phyloP scores from a whole-genome alignment of 2,329 filamentous ascomycete genomes.

The Xylaria sp. region DNA sequence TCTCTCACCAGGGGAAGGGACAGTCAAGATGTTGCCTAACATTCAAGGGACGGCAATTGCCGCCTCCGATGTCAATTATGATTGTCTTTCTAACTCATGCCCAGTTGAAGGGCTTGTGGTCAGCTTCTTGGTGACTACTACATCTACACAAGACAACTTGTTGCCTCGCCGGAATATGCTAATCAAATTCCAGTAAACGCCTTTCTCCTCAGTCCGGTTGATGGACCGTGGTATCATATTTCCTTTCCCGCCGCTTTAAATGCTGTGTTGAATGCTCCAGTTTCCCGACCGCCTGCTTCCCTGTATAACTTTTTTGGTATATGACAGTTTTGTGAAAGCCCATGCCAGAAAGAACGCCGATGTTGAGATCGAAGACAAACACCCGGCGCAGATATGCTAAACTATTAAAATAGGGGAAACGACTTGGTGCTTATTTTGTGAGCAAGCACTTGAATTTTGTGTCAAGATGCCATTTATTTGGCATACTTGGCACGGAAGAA shows the following conservation, averaged over 20 bases:
- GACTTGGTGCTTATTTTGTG: conserved; percentile 44
- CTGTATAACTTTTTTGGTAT: conserved; percentile 50
- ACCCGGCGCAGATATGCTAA: conserved; percentile 50
- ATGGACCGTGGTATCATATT: conserved; percentile 51
- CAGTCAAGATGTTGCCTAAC: conserved; percentile 7
- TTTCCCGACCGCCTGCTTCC: conserved; percentile 47
- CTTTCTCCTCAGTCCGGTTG: conserved; percentile 50
- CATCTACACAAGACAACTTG: conserved; percentile 44
- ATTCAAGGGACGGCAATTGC: conserved; percentile 20
- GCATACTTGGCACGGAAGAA: conserved; percentile 90
- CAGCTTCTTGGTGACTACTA: conserved; percentile 37
- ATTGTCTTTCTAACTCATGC: conserved; percentile 38
- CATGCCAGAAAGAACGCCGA: conserved; percentile 60
- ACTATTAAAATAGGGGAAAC: conserved; percentile 39
- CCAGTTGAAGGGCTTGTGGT: conserved; percentile 48
- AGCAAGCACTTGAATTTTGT: conserved; percentile 36
- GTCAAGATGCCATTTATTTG: conserved; percentile 59
- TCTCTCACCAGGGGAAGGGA: background rate
- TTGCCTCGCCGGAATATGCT: conserved; percentile 42
- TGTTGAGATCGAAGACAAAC: conserved; percentile 66
- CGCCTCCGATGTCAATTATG: conserved; percentile 34
- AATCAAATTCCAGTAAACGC: conserved; percentile 50
- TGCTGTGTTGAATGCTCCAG: conserved; percentile 52
- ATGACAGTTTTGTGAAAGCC: conserved; percentile 45
- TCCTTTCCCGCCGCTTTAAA: conserved; percentile 48